A percentile compares a stretch with the other conserved stretches of the same genome.
These are phyloP conservation scores for Penicillium paneum DNA, from an alignment of 2,329 filamentous ascomycete genomes.

Conservation along the genomic window DNA sequence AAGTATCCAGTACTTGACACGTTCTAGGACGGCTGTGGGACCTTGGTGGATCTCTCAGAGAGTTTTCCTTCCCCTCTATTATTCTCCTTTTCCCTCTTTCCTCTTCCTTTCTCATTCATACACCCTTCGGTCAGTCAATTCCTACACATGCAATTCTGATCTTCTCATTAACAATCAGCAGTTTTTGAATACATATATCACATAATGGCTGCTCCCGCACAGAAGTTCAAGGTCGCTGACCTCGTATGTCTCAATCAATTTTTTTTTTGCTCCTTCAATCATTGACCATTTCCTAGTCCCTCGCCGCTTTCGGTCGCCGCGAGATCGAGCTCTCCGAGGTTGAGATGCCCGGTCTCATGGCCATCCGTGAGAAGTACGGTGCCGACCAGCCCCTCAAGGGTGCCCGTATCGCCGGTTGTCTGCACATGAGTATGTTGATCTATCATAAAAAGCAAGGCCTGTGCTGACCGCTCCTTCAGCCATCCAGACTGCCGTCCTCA, in stretches of 20 bases:
- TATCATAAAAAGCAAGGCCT: neutral
- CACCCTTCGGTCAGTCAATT: slow-evolving; percentile 7
- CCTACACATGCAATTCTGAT: neutral
- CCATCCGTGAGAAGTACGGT: slow-evolving; percentile 88
- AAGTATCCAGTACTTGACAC: slow-evolving; percentile 7
- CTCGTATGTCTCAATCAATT: slow-evolving; percentile 53
- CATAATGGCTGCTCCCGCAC: slow-evolving; percentile 71
- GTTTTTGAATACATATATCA: slow-evolving; percentile 23
- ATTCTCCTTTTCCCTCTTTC: slow-evolving; percentile 13
- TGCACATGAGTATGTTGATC: slow-evolving; percentile 78
- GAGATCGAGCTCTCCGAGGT: slow-evolving; percentile 97
- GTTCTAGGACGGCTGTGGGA: too few relatives aligned
- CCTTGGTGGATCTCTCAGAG: slow-evolving; percentile 8
- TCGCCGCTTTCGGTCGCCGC: slow-evolving; percentile 97
- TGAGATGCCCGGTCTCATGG: slow-evolving; percentile 97
- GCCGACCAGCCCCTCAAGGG: slow-evolving; percentile 89
- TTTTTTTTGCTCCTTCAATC: neutral
- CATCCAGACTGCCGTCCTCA: slow-evolving; percentile 98
- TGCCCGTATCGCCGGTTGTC: slow-evolving; percentile 93
- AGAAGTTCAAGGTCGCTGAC: slow-evolving; percentile 98
- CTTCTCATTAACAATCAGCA: slow-evolving; percentile 8
- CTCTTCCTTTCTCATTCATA: slow-evolving; percentile 11
- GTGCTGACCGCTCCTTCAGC: slow-evolving; percentile 45
- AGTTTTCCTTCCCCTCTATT: slow-evolving; percentile 20
- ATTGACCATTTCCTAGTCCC: slow-evolving; percentile 51